phyloP scores from a whole-genome alignment of 768 basidiomycete species.

The Harrya chromipes region DNA sequence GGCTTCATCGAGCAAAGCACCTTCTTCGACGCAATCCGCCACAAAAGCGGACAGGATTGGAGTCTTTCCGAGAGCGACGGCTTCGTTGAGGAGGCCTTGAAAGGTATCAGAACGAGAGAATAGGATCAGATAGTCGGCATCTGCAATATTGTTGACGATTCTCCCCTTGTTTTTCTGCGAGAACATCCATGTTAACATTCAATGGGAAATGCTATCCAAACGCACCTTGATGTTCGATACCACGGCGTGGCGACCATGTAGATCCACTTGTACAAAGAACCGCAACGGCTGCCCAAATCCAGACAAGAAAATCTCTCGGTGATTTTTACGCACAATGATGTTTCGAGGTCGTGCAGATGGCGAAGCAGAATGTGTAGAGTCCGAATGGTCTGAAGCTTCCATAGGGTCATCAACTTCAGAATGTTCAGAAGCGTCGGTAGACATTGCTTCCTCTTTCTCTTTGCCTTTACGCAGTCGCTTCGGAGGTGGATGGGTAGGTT shows the following conservation, averaged over 20 bases:
- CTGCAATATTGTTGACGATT: constrained; percentile 49
- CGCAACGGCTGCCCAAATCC: constrained; percentile 41
- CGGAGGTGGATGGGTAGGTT: constrained; percentile 14
- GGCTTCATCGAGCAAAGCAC: constrained; percentile 41
- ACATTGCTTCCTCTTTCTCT: constrained; percentile 20
- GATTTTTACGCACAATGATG: constrained; percentile 17
- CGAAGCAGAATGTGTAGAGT: constrained; percentile 13
- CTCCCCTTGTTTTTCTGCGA: constrained; percentile 63
- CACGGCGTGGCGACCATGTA: constrained; percentile 48
- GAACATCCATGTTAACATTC: not conserved
- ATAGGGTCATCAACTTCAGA: constrained; percentile 15
- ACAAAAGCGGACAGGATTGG: constrained; percentile 56
- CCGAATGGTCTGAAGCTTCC: constrained; percentile 7
- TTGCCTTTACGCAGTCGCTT: constrained; percentile 30
- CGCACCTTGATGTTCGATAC: constrained; percentile 61
- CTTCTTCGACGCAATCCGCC: constrained; percentile 45
- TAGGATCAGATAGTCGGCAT: constrained; percentile 62
- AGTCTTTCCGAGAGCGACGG: constrained; percentile 35
- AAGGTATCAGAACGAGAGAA: constrained; percentile 50
- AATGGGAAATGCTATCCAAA: not conserved
- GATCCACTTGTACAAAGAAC: constrained; percentile 71
- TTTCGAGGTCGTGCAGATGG: constrained; percentile 10
- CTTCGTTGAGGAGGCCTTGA: constrained; percentile 41
- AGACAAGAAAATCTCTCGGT: constrained; percentile 42
- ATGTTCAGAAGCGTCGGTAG: constrained; percentile 16